phyloP scores from a whole-genome alignment of 441 rosid genomes.

The Biscutella laevigata region DNA sequence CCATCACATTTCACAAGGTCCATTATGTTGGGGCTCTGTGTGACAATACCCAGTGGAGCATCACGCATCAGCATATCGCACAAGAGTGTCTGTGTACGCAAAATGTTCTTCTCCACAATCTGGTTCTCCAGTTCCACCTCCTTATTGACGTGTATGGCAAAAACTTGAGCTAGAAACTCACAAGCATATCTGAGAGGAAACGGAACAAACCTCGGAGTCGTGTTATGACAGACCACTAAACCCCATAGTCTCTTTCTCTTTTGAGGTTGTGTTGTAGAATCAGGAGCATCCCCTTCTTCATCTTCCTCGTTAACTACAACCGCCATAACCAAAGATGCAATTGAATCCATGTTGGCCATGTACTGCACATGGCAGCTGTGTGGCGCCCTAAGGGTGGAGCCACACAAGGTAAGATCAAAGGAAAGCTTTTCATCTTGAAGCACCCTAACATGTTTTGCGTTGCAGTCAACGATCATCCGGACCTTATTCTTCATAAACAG shows the following conservation, averaged over 20 bases:
- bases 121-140: constrained; percentile 84
- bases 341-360: constrained; percentile 88
- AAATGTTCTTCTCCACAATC: constrained; percentile 76
- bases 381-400: constrained; percentile 89
- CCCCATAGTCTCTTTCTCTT: constrained; percentile 93
- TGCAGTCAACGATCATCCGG: constrained; percentile 86
- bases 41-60: constrained; percentile 80
- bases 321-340: constrained; percentile 93
- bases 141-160: constrained; percentile 87
- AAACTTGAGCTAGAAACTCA: constrained; percentile 91
- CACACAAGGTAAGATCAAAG: constrained; percentile 72
- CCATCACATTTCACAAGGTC: constrained; percentile 95
- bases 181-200: constrained; percentile 96
- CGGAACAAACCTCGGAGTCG: constrained; percentile 79
- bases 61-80: constrained; percentile 95
- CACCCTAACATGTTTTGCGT: constrained; percentile 74
- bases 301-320: constrained; percentile 77
- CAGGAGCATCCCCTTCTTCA: constrained; percentile 43
- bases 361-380: constrained; percentile 86
- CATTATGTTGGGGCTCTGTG: constrained; percentile 79
- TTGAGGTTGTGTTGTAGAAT: constrained; percentile 38
- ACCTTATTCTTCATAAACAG: constrained; percentile 92
- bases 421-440: constrained; percentile 86
- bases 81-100: constrained; percentile 84
- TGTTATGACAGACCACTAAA: constrained; percentile 86